These are phyloP conservation scores for Extremus antarcticus DNA, from an alignment of 495 filamentous ascomycete genomes.

Conservation along the genomic window DNA sequence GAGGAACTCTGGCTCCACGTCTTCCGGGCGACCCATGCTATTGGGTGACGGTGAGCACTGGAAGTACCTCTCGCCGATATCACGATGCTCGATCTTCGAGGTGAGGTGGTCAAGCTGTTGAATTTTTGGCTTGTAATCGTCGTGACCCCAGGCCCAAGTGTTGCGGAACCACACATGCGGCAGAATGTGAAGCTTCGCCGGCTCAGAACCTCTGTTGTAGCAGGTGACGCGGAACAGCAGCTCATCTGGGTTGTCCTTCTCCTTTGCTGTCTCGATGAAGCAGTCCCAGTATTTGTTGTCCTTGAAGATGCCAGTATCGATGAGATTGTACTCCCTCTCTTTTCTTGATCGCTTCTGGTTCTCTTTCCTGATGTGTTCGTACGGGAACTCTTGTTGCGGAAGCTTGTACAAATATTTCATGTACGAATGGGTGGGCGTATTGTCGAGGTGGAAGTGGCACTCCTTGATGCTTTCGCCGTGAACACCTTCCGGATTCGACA, in stretches of 20 bases:
- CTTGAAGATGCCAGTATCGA: slow-evolving; percentile 86
- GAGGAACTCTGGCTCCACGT: slow-evolving; percentile 70
- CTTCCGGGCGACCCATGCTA: slow-evolving; percentile 60
- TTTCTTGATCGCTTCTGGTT: slow-evolving; percentile 63
- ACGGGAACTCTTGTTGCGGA: slow-evolving; percentile 82
- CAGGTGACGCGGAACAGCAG: slow-evolving; percentile 89
- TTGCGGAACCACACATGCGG: slow-evolving; percentile 96
- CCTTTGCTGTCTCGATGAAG: slow-evolving; percentile 92
- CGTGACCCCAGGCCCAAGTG: slow-evolving; percentile 86
- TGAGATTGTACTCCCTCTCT: slow-evolving; percentile 81
- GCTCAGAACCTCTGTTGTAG: slow-evolving; percentile 87
- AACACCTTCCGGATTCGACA: slow-evolving; percentile 92
- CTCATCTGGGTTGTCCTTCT: slow-evolving; percentile 77
- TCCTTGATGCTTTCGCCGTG: slow-evolving; percentile 96
- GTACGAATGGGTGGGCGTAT: slow-evolving; percentile 87
- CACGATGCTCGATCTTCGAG: slow-evolving; percentile 61
- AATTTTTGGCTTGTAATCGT: slow-evolving; percentile 70
- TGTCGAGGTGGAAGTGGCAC: slow-evolving; percentile 90
- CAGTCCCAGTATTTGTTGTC: slow-evolving; percentile 95
- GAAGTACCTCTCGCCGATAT: slow-evolving; percentile 71
- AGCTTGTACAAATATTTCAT: slow-evolving; percentile 99
- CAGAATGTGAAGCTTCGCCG: slow-evolving; percentile 82
- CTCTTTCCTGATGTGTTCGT: slow-evolving; percentile 72
- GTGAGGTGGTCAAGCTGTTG: slow-evolving; percentile 50
- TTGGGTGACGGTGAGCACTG: slow-evolving; percentile 85